Conservation (phyloP, 2,329 filamentous ascomycete species). For the Hymenotorrendiella dingleyae region DNA sequence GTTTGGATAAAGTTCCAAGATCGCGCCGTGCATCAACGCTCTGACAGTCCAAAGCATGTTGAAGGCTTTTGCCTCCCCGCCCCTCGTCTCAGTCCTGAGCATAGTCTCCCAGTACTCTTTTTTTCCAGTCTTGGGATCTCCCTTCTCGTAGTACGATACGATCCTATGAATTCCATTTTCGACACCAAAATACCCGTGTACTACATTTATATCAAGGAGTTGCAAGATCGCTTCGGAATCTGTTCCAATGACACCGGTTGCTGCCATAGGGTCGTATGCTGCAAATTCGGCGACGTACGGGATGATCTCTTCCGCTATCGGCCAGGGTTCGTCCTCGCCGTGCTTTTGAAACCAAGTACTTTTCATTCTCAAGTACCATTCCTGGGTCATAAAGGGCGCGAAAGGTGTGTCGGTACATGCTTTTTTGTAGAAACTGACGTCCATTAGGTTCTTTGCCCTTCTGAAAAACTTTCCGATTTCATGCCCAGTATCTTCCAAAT, state of each 20-base stretch:
- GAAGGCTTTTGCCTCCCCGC: too few species aligned
- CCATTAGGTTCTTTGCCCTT: constrained; percentile 21
- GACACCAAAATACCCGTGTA: too few species aligned
- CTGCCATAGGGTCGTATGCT: constrained; percentile 27
- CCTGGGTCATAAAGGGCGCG: constrained; percentile 17
- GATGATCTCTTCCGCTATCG: constrained; percentile 14
- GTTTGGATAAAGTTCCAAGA: too few species aligned
- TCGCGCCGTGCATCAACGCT: too few species aligned
- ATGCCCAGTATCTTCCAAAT: constrained; percentile 13
- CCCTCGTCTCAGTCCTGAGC: too few species aligned
- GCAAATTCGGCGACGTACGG: constrained; percentile 22
- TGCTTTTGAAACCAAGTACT: constrained; percentile 14
- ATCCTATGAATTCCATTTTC: too few species aligned
- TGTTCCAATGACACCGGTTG: constrained; percentile 22
- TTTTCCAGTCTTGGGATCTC: too few species aligned
- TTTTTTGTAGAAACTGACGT: constrained; percentile 20
- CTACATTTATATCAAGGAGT: constrained; percentile 5
- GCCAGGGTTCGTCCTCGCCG: constrained; percentile 10
- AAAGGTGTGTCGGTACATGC: constrained; percentile 13
- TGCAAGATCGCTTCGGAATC: constrained; percentile 15
- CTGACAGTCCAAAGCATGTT: too few species aligned
- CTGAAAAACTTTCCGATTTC: constrained; percentile 17
- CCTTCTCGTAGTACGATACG: too few species aligned
- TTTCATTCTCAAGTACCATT: constrained; percentile 23
- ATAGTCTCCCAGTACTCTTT: too few species aligned